phyloP scores from a whole-genome alignment of 768 basidiomycete genomes.

The Trichaptum fuscoviolaceum region DNA sequence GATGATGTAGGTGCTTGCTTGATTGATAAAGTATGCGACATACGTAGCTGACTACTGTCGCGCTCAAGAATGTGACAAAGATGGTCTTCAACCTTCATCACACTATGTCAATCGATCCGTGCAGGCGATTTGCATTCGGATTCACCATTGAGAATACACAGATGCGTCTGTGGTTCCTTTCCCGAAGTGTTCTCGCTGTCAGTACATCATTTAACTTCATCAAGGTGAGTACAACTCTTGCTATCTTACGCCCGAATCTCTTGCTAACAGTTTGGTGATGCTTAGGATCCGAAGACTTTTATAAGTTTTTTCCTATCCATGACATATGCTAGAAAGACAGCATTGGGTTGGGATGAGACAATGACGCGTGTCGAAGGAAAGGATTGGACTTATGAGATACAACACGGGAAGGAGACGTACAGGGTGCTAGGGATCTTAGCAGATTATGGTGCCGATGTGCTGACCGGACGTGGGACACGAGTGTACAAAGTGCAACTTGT shows the following conservation, averaged over 20 bases:
- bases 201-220: constrained; percentile 16
- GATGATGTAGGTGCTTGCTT: constrained; percentile 2
- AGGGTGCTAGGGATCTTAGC: background rate
- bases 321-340: constrained; percentile 4
- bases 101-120: constrained; percentile 24
- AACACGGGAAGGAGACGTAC: background rate
- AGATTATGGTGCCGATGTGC: background rate
- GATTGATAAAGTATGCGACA: background rate
- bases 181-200: constrained; percentile 19
- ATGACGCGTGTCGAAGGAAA: background rate
- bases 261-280: background rate
- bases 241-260: background rate
- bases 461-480: constrained; percentile 8
- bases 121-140: constrained; percentile 22
- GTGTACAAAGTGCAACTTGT: constrained; percentile 7
- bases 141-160: constrained; percentile 22
- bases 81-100: constrained; percentile 23
- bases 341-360: constrained; percentile 10
- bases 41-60: constrained; percentile 2
- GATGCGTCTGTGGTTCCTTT: constrained; percentile 25
- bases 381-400: background rate
- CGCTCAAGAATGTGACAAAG: constrained; percentile 14
- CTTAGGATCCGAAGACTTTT: constrained; percentile 8
- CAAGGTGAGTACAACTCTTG: background rate
- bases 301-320: constrained; percentile 9